Evolutionary conservation across 2,329 filamentous ascomycete genomes (phyloP), one percentile per base, ranked within the genome.

Genomic region (Exserohilum turcica): DNA sequence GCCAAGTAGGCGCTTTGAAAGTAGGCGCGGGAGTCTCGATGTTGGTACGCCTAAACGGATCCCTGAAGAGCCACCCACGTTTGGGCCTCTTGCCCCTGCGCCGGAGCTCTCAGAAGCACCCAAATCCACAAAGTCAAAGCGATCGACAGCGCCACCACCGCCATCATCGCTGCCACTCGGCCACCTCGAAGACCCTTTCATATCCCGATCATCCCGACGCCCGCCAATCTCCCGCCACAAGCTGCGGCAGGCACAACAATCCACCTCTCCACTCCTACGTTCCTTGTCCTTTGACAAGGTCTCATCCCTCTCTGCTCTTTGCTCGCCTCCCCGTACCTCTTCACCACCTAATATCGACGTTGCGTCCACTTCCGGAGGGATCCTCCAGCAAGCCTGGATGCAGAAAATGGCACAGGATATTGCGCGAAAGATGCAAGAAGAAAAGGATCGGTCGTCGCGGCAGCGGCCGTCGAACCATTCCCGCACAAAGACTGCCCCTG

Each of bases 391-490:
- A 73, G 90, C 90, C 2, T 94, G 90, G 89, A 89, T 94, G 76
- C 86, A 88, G 78, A 94, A 96, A 79, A 94, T 99, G 85, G 92
- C 93, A 5, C 88, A 87, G 59, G 94, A 97, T 74, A 93, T 97
- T 65, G 91, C 92, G 31, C 82, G 87, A 44, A 88, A 91, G 50
- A 91, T 96, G 60, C 90, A 93, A 61, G 90, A 96, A 63, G 90
- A 96, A 76, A 94, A 96, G 76, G 76, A 72, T n/a, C 29, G 31
- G 35, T 45, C 51, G 9, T 54, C 51, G n/a, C 18, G 28, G 5
- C 32, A 36, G 21, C 54, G 49, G 3, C 48, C 55, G 24, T 51
- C 58, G n/a, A 43, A 36, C 18, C 52, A 48, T 7, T 32, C 52
- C 9, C 46, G 40, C 16, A 56, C 42, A 6, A 56, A 56, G 44